Base-by-base conservation (phyloP, 495 filamentous ascomycete species). In the Staphylotrichum longicolle region DNA sequence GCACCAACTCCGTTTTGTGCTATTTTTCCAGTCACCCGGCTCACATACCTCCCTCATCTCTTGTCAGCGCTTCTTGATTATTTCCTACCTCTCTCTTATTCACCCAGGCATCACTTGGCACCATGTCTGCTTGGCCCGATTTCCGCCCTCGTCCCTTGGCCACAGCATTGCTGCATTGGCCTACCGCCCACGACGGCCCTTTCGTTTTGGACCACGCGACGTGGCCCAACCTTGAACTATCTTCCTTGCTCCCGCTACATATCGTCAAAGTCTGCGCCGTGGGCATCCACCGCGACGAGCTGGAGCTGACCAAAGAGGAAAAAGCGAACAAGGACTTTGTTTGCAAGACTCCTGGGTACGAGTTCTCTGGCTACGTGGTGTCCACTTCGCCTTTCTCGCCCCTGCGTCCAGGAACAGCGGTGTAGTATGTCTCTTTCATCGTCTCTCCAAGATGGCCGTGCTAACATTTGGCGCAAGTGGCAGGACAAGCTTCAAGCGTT, bases 301-400 rank as follows among this genome's bases (percentile, higher is more conserved):
- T 85, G 5, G 60, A 68, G 1, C 10, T 76, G 72, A 62, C 57
- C 60, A 32, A 42, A 1, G 15, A 48, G 10, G 11, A 41, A 0
- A 10, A 7, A 42, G 39, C 44, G 2, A 14, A n/a, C 2, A 2
- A 12, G 7, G 15, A 14, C 35, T 12, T 46, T 4, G 2, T 5
- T 2, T 27, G 20, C 46, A 42, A 41, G 5, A 76, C 82, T 35
- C 83, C 83, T 5, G 74, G 83, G 48, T 78, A 80, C 64, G 83
- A 83, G 66, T 68, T 85, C 60, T 79, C 81, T 40, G 84, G 84
- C 2, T 78, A 73, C 2, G 76, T 86, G 4, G 70, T 86, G 35
- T 76, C 70, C 35, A 76, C 80, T 0, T 82, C 82, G 3, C 57
- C 68, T 0, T 55, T 68, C 51, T 83, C 84, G 27, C 72, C 78